These are phyloP conservation scores for Penicillium pancosmium DNA, from an alignment of 495 filamentous ascomycete genomes.

Conservation along the genomic window DNA sequence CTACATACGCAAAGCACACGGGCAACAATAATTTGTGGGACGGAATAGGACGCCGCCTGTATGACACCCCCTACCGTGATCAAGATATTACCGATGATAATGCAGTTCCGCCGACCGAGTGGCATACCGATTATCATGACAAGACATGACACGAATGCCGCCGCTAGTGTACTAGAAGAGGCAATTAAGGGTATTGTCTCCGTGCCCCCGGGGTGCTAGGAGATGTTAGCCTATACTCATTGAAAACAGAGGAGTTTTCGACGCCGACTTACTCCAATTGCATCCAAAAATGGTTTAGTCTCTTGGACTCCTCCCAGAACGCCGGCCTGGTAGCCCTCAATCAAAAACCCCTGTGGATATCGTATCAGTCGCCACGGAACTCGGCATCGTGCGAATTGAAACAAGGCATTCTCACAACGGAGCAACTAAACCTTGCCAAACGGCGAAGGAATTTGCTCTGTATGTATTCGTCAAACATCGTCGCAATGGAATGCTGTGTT, in stretches of 20 bases:
- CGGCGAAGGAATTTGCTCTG: conserved; percentile 9
- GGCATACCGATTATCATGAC: conserved; percentile 22
- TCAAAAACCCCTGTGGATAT: conserved; percentile 10
- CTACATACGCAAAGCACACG: conserved; percentile 22
- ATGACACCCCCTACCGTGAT: conserved; percentile 23
- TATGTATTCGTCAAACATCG: conserved; percentile 13
- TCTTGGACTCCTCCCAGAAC: conserved; percentile 43
- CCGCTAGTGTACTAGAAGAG: conserved; percentile 37
- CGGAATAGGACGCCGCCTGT: conserved; percentile 21
- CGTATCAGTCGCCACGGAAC: neutral
- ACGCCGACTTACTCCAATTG: conserved; percentile 24
- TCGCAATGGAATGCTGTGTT: neutral
- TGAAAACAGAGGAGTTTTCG: neutral
- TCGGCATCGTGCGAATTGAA: neutral
- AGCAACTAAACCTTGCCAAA: conserved; percentile 12
- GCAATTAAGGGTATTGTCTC: conserved; percentile 43
- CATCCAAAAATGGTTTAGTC: conserved; percentile 33
- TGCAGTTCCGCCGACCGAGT: conserved; percentile 27
- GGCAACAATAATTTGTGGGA: conserved; percentile 25
- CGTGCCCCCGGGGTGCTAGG: conserved; percentile 27
- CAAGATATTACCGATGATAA: conserved; percentile 32
- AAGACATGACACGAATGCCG: conserved; percentile 31
- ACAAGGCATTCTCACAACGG: neutral
- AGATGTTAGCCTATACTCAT: neutral
- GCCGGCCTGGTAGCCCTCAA: conserved; percentile 38